Conservation (phyloP, 805 yeast genomes). For the Torulaspora franciscae region DNA sequence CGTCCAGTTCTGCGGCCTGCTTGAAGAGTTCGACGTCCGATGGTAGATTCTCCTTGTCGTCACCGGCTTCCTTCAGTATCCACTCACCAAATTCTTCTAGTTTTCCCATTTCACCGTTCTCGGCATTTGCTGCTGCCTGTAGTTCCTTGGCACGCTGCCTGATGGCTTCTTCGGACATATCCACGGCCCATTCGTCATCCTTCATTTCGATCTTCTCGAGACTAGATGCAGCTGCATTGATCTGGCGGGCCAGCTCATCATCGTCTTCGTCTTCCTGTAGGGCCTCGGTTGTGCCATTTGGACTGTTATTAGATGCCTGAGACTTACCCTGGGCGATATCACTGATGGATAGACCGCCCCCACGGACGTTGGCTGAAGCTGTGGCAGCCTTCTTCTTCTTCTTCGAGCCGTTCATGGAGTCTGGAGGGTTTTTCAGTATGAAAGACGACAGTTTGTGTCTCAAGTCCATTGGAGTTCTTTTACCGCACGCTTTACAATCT, state of each 20-base stretch:
- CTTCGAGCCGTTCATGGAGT: conserved; percentile 46
- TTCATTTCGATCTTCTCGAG: conserved; percentile 60
- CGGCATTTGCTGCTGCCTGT: conserved; percentile 52
- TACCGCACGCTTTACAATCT: conserved; percentile 98
- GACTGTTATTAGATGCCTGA: conserved; percentile 21
- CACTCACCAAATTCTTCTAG: conserved; percentile 86
- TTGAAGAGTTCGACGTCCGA: conserved; percentile 88
- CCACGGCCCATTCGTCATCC: conserved; percentile 97
- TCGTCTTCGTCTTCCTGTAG: conserved; percentile 48
- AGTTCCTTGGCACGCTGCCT: conserved; percentile 84
- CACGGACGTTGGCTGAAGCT: conserved; percentile 83
- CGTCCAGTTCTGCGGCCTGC: conserved; percentile 74
- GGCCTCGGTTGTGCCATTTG: conserved; percentile 15
- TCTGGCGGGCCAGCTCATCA: conserved; percentile 69
- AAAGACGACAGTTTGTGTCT: conserved; percentile 83
- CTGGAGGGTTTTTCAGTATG: conserved; percentile 86
- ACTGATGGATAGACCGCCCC: conserved; percentile 77
- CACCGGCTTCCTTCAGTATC: conserved; percentile 51
- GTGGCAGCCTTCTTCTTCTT: conserved; percentile 79
- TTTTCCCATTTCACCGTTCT: conserved; percentile 42
- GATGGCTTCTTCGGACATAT: conserved; percentile 93
- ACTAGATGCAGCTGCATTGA: conserved; percentile 77
- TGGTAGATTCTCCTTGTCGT: conserved; percentile 58
- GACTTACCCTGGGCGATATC: conserved; percentile 62
- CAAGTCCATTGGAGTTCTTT: conserved; percentile 74